Percentiles rank a stretch among this genome's conserved stretches.
Evolutionary conservation across 768 basidiomycete genomes (phyloP).

Genomic region (Flagelloscypha sp.): DNA sequence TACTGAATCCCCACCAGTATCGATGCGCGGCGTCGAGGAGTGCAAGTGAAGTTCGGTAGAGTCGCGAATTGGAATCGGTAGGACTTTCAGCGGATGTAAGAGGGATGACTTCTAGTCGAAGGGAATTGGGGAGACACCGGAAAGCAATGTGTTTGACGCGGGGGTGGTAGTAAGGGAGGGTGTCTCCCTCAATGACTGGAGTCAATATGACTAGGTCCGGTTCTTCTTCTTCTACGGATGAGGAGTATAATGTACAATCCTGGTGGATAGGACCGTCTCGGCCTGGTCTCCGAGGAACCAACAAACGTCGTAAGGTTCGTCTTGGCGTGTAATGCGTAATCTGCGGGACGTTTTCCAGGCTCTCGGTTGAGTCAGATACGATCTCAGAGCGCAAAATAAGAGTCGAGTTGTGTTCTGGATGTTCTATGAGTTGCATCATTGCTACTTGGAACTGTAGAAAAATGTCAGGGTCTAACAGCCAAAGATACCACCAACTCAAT

Average conservation of each 20-base stretch:
- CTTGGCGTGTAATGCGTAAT: slow-evolving; percentile 30
- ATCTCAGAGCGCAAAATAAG: slow-evolving; percentile 82
- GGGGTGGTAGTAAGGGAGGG: slow-evolving; percentile 88
- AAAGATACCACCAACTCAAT: neutral
- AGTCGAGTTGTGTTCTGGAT: slow-evolving; percentile 91
- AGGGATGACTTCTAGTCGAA: slow-evolving; percentile 56
- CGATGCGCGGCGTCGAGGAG: slow-evolving; percentile 78
- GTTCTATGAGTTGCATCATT: slow-evolving; percentile 64
- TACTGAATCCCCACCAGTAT: slow-evolving; percentile 81
- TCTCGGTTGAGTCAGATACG: slow-evolving; percentile 29
- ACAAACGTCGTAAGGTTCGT: slow-evolving; percentile 53
- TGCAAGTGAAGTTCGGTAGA: slow-evolving; percentile 74
- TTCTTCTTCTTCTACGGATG: slow-evolving; percentile 10
- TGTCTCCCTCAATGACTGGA: slow-evolving; percentile 24
- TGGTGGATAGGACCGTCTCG: slow-evolving; percentile 72
- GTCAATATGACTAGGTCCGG: slow-evolving; percentile 16
- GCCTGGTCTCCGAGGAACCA: slow-evolving; percentile 73
- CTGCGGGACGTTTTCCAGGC: too few species aligned
- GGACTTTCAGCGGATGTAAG: slow-evolving; percentile 34
- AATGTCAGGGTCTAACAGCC: slow-evolving; percentile 1
- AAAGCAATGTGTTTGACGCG: slow-evolving; percentile 74
- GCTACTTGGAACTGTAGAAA: slow-evolving; percentile 61
- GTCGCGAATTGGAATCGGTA: slow-evolving; percentile 46
- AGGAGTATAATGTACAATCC: slow-evolving; percentile 67
- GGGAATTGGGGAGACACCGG: slow-evolving; percentile 43